A percentile compares a stretch with the other conserved stretches of the same genome.
phyloP scores from a whole-genome alignment of 1,139 yeast species.

The Saccharomycopsis crataegensis region DNA sequence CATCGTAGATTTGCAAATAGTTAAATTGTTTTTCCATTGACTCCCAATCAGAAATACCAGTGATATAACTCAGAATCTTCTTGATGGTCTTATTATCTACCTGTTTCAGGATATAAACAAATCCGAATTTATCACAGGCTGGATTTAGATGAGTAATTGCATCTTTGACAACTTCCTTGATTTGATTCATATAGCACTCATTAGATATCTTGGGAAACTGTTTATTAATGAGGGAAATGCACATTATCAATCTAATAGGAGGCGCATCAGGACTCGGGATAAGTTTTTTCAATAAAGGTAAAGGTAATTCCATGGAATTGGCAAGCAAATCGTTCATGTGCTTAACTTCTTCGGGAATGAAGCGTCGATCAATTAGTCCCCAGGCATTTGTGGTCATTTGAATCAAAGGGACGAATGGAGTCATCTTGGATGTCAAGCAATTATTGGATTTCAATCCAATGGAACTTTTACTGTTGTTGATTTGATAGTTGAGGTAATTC shows the following conservation, averaged over 20 bases:
- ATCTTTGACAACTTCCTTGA: slow-evolving; percentile 28
- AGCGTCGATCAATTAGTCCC: slow-evolving; percentile 29
- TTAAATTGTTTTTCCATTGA: slow-evolving; percentile 26
- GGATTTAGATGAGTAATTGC: slow-evolving; percentile 30
- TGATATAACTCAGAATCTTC: slow-evolving; percentile 26
- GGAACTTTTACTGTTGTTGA: background rate
- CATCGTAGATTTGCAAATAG: slow-evolving; percentile 1
- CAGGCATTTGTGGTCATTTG: slow-evolving; percentile 49
- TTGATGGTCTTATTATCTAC: background rate
- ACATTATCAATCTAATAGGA: slow-evolving; percentile 43
- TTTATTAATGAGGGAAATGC: slow-evolving; percentile 37
- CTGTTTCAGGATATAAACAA: slow-evolving; percentile 35
- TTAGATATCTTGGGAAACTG: slow-evolving; percentile 27
- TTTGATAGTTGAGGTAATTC: slow-evolving; percentile 23
- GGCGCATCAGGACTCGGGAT: slow-evolving; percentile 35
- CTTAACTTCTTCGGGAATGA: slow-evolving; percentile 36
- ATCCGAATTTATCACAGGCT: slow-evolving; percentile 42
- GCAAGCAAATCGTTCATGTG: slow-evolving; percentile 30
- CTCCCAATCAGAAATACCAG: slow-evolving; percentile 29
- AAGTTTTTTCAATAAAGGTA: slow-evolving; percentile 31
- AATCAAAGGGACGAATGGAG: slow-evolving; percentile 30
- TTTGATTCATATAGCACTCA: slow-evolving; percentile 29
- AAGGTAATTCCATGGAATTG: slow-evolving; percentile 35
- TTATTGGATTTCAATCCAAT: background rate
- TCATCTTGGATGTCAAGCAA: background rate